These are phyloP conservation scores for Heterobasidion annosum DNA, from an alignment of 1,284 basidiomycete genomes.

Conservation along the genomic window DNA sequence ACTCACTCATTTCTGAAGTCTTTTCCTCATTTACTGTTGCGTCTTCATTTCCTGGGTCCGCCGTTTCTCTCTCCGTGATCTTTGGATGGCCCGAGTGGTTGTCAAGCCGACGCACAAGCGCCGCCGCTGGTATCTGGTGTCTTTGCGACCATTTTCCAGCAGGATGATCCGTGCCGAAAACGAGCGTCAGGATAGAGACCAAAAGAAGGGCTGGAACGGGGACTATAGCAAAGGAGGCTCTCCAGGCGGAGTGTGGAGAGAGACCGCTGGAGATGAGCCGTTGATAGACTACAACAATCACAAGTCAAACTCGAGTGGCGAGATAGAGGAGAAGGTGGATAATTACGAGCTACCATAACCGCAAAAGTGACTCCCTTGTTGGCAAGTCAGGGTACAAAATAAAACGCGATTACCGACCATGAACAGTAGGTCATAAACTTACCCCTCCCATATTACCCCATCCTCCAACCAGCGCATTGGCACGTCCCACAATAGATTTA, in stretches of 20 bases:
- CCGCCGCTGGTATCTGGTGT: conserved; percentile 32
- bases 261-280: conserved; percentile 31
- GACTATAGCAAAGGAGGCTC: conserved; percentile 46
- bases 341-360: background rate
- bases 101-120: conserved; percentile 4
- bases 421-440: background rate
- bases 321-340: background rate
- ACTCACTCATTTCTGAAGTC: background rate
- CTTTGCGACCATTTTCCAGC: conserved; percentile 49
- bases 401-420: background rate
- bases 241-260: conserved; percentile 41
- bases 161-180: conserved; percentile 54
- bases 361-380: background rate
- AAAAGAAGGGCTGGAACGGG: conserved; percentile 48
- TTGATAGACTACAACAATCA: conserved; percentile 53
- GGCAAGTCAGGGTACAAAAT: no score
- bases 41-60: background rate
- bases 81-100: background rate
- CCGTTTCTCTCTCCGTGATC: background rate
- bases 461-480: conserved; percentile 42
- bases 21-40: background rate
- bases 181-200: conserved; percentile 32
- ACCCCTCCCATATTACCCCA: conserved; percentile 28
- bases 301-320: conserved; percentile 4
- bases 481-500: conserved; percentile 46